These are phyloP conservation scores for Saccharum hybrid DNA, from an alignment of 202 grass and related monocot species.

Conservation along the genomic window DNA sequence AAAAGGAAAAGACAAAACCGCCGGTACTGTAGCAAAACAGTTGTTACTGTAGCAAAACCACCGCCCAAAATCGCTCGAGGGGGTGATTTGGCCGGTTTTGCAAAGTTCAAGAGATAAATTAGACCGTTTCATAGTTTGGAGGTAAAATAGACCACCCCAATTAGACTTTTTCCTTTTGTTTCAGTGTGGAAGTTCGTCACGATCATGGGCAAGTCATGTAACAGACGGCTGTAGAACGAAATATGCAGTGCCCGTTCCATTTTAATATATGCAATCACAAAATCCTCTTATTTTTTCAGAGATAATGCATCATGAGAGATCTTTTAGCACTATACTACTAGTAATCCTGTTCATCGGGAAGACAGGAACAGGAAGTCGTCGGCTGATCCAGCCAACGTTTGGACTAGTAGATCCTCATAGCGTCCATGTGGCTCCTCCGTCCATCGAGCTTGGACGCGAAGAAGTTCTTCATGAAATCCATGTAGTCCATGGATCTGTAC, in stretches of 20 bases:
- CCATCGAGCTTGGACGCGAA: conserved; percentile 42
- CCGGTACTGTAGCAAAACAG: too few relatives aligned
- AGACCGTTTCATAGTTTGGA: too few relatives aligned
- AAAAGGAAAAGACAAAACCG: too few relatives aligned
- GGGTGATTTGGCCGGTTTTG: too few relatives aligned
- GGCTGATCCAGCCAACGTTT: background rate
- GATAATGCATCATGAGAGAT: background rate
- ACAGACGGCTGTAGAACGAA: background rate
- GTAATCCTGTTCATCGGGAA: too few relatives aligned
- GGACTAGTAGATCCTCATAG: conserved; percentile 12
- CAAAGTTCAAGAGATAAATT: too few relatives aligned
- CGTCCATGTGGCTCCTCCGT: conserved; percentile 40
- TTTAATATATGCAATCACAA: background rate
- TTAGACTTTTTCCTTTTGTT: too few relatives aligned
- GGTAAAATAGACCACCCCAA: too few relatives aligned
- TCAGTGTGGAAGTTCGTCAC: background rate
- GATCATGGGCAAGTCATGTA: background rate
- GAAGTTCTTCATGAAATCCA: conserved; percentile 39
- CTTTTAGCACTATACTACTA: too few relatives aligned
- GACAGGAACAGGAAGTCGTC: background rate
- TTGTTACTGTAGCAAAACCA: too few relatives aligned
- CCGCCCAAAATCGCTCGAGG: too few relatives aligned
- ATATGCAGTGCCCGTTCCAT: background rate
- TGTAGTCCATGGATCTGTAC: conserved; percentile 27
- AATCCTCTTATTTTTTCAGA: background rate